Base-by-base conservation (phyloP, 306 rosid genomes). In the Sechiopsis laciniata region DNA sequence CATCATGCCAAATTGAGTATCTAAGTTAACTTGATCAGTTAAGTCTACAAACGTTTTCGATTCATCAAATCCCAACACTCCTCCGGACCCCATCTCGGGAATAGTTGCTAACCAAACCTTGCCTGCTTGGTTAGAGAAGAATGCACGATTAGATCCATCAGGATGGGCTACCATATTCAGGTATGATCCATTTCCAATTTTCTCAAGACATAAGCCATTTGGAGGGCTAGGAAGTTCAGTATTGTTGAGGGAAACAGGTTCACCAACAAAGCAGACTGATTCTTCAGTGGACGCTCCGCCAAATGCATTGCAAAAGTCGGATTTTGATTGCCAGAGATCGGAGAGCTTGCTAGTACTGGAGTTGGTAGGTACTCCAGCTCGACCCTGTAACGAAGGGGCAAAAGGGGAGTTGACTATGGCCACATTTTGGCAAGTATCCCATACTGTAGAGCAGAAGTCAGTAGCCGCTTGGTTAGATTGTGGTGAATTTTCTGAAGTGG, bases 141-240 rank as follows among this genome's bases (percentile, higher is more conserved):
- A 95, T 4, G 95, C 97, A 0, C 97, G 96, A 84, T 84, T 86
- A 6, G 99, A 88, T 37, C 97, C 97, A 81, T 95, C 99, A 19
- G 97, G 97, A 73, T 95, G 96, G 55, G 95, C 87, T 63, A 84
- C 95, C 97, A 95, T 95, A 50, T 82, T 84, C 72, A 95, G 90
- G 82, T 83, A 95, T 75, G 97, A 83, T 75, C 96, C 99, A 87
- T 88, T 95, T 3, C 90, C 97, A 35, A 95, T 89, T 84, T 85
- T 95, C 87, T 95, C 99, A 13, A 95, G 87, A 85, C 99, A 95
- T 79, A 95, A 75, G 55, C 97, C 99, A 76, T 42, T 2, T 62
- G 68, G 73, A 35, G 92, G 86, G 53, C 2, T 70, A 58, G 88
- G 79, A 72, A 79, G 72, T 66, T 35, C 80, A 1, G 79, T 78